Conservation (phyloP, 305 asterid species). For the Solanum chacoense region DNA sequence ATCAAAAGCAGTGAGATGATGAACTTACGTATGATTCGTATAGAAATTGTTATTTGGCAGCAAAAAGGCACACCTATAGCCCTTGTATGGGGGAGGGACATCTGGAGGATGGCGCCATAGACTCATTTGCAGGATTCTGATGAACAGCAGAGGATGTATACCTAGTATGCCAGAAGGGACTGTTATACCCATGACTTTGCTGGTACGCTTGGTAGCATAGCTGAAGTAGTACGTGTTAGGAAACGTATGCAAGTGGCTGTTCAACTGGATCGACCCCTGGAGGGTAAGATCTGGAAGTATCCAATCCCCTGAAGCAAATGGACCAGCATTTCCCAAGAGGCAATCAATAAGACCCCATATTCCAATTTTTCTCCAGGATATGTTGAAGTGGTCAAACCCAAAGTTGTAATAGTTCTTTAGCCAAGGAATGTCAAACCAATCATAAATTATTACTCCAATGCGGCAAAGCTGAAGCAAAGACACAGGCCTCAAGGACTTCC, state of each 20-base stretch:
- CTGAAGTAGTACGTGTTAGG: constrained; percentile 89
- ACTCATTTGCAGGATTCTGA: constrained; percentile 87
- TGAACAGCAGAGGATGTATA: constrained; percentile 67
- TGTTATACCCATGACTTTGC: constrained; percentile 52
- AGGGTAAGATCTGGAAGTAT: constrained; percentile 89
- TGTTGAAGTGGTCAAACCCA: constrained; percentile 87
- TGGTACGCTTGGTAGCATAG: constrained; percentile 81
- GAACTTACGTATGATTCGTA: background rate
- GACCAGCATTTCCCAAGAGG: constrained; percentile 71
- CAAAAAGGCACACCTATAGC: constrained; percentile 43
- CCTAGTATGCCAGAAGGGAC: constrained; percentile 75
- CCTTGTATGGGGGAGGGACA: constrained; percentile 75
- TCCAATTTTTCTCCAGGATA: constrained; percentile 65
- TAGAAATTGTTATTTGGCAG: background rate
- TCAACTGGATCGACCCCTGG: constrained; percentile 65
- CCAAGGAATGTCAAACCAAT: constrained; percentile 85
- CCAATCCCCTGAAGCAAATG: constrained; percentile 89
- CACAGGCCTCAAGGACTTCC: constrained; percentile 65
- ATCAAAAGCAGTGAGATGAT: background rate
- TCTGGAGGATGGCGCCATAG: constrained; percentile 74
- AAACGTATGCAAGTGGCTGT: constrained; percentile 48
- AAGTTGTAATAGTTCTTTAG: constrained; percentile 75
- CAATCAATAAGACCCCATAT: constrained; percentile 72
- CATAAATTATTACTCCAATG: constrained; percentile 72
- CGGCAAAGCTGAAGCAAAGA: constrained; percentile 81